Evolutionary conservation across 2,329 filamentous ascomycete genomes (phyloP), one percentile per base, ranked within the genome.

Genomic region (Aspergillus eucalypticola): DNA sequence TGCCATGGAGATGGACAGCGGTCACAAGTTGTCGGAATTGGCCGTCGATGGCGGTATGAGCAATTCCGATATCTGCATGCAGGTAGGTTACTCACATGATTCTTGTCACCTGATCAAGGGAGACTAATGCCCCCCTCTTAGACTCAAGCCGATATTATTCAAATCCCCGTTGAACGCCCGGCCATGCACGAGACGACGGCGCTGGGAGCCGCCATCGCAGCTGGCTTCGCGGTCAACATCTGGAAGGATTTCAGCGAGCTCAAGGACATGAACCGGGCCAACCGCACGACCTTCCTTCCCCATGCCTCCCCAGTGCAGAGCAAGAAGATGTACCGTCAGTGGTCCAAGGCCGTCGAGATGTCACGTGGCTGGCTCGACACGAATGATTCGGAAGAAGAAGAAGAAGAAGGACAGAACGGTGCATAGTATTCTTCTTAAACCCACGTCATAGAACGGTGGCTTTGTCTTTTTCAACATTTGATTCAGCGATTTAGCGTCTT

Each of bases 141-240:
- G 83, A 92, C 90, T 5, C 92, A 96, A 83, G 89, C 92, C 64
- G 89, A 96, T 77, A 85, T 96, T 54, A 91, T 90, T 68, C 87
- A 88, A 58, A 95, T 96, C 67, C 89, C 88, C 27, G 90, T 96
- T 61, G 87, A 93, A 74, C 87, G 92, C 23, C 92, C 92, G 0
- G 84, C 86, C 58, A 96, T 96, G 92, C 88, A 90, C 59, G 92
- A 96, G 80, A 96, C 92, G 3, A 96, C 92, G 1, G 90, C 92
- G 0, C 84, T 96, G 2, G 92, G 92, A 25, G 92, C 92, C 13
- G 92, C 92, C 51, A 94, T 96, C 68, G 91, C 92, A 15, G 92
- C 92, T 8, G 92, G 90, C n/a, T 87, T 96, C 61, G 91, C 92
- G 8, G 86, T 90, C 11, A 88, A 85, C 48, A 86, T 94, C 35